These are phyloP conservation scores for Aspergillus sojae DNA, from an alignment of 2,329 filamentous ascomycete genomes.

Conservation along the genomic window DNA sequence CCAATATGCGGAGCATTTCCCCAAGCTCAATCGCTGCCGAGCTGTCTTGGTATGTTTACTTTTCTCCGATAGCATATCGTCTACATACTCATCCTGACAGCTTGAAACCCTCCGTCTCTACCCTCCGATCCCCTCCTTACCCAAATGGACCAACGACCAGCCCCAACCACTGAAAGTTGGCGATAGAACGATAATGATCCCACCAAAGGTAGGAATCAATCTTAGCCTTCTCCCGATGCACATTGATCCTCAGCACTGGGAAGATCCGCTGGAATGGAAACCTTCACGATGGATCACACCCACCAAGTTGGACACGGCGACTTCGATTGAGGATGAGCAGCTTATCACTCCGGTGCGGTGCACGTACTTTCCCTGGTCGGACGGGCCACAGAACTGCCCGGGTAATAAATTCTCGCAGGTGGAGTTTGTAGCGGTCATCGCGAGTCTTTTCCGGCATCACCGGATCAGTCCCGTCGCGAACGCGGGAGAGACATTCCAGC, in stretches of 20 bases:
- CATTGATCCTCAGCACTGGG: constrained; percentile 4
- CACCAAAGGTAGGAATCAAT: background rate
- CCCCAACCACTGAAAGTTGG: background rate
- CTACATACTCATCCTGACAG: background rate
- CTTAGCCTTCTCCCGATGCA: constrained; percentile 6
- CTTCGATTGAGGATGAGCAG: background rate
- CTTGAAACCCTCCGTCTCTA: constrained; percentile 13
- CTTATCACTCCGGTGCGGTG: background rate
- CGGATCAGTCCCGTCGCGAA: background rate
- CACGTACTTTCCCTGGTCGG: constrained; percentile 10
- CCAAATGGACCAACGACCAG: constrained; percentile 8
- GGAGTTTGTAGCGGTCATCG: constrained; percentile 10
- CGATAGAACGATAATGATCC: background rate
- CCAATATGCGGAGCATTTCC: constrained; percentile 2
- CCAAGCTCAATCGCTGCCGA: background rate
- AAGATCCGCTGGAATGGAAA: constrained; percentile 4
- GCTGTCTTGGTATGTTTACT: background rate
- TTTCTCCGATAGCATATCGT: background rate
- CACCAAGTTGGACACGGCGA: no score
- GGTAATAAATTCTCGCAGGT: constrained; percentile 9
- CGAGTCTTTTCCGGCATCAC: constrained; percentile 1
- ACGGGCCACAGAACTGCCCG: constrained; percentile 7
- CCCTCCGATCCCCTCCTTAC: constrained; percentile 4
- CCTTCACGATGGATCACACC: constrained; percentile 5
- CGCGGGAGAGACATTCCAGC: background rate